Evolutionary conservation across 2,329 filamentous ascomycete species (phyloP).

Genomic region (Fonsecaea pugnacius): DNA sequence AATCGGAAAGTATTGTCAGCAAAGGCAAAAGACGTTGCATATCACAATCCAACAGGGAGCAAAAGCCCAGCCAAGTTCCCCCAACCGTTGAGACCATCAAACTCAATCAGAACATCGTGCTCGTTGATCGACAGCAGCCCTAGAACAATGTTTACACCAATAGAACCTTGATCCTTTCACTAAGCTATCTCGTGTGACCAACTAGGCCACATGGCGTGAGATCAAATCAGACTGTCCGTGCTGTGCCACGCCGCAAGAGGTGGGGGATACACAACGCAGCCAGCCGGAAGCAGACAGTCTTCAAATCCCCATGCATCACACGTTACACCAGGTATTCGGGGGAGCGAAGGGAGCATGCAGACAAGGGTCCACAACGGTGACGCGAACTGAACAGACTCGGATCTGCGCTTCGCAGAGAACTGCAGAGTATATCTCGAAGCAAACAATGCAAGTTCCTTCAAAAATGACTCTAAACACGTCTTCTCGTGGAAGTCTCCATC

Average conservation of each 20-base stretch:
- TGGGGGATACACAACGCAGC: slow-evolving; percentile 6
- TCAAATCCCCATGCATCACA: slow-evolving; percentile 6
- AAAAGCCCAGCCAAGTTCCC: neutral
- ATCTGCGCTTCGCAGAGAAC: neutral
- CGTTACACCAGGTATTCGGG: neutral
- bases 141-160: neutral
- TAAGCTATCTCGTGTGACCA: neutral
- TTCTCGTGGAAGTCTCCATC: neutral
- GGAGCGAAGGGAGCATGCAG: neutral
- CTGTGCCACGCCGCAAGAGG: neutral
- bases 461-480: neutral
- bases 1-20: slow-evolving; percentile 1
- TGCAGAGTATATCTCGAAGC: slow-evolving; percentile 6
- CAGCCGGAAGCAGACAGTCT: neutral
- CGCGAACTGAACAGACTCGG: slow-evolving; percentile 1
- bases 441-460: neutral
- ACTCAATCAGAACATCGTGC: slow-evolving; percentile 16
- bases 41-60: slow-evolving; percentile 3
- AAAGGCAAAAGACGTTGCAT: slow-evolving; percentile 12
- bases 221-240: neutral
- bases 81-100: neutral
- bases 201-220: neutral
- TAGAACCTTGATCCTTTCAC: neutral
- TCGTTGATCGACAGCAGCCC: neutral
- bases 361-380: neutral